phyloP scores from a whole-genome alignment of 768 basidiomycete species.

The Tylopilus subfusipes region DNA sequence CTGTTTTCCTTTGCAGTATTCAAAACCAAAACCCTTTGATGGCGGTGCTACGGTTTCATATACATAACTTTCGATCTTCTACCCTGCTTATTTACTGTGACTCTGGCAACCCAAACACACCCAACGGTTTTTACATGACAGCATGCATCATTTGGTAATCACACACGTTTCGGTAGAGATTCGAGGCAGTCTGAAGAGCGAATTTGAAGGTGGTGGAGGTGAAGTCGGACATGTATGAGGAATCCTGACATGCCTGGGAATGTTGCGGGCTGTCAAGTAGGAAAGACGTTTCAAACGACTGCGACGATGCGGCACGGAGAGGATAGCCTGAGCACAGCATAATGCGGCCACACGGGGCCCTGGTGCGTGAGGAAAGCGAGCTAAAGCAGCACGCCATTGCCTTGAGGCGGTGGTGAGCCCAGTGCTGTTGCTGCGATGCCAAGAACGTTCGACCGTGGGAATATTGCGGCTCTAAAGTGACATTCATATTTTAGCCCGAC shows the following conservation, averaged over 20 bases:
- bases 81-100: conserved; percentile 22
- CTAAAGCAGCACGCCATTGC: conserved; percentile 10
- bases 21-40: conserved; percentile 8
- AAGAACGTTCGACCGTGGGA: conserved; percentile 20
- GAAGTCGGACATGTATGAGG: background rate
- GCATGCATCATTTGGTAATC: conserved; percentile 17
- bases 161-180: conserved; percentile 11
- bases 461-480: conserved; percentile 5
- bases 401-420: conserved; percentile 26
- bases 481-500: conserved; percentile 27
- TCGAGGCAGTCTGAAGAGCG: conserved; percentile 4
- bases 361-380: background rate
- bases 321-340: conserved; percentile 7
- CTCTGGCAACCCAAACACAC: conserved; percentile 7
- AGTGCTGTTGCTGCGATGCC: too few relatives aligned
- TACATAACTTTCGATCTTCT: conserved; percentile 27
- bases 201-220: background rate
- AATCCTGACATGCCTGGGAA: conserved; percentile 26
- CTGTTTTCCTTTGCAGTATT: background rate
- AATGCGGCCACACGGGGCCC: background rate
- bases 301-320: background rate
- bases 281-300: background rate
- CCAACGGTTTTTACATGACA: conserved; percentile 12
- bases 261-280: background rate
- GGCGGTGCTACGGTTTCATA: conserved; percentile 11